A percentile compares a stretch with the other conserved stretches of the same genome.
Conservation (phyloP, 2,329 filamentous ascomycete species). For the Trichoderma sp. region DNA sequence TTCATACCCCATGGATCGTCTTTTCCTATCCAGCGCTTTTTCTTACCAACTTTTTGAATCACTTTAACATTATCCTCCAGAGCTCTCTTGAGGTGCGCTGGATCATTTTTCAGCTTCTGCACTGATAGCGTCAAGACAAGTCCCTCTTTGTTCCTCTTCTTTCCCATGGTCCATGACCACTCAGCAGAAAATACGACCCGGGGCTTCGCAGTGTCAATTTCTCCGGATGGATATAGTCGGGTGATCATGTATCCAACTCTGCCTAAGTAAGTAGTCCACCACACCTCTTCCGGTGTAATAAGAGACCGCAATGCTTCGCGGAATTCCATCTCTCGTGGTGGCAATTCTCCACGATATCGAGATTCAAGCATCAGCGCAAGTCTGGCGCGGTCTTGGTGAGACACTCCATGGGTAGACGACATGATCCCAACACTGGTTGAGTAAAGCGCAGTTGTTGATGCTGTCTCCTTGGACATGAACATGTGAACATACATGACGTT, state of each 20-base stretch:
- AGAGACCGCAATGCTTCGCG: slow-evolving; percentile 52
- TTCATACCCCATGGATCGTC: slow-evolving; percentile 39
- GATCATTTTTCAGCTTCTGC: slow-evolving; percentile 36
- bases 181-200: slow-evolving; percentile 40
- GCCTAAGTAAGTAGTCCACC: slow-evolving; percentile 66
- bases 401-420: slow-evolving; percentile 58
- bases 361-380: slow-evolving; percentile 63
- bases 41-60: slow-evolving; percentile 57
- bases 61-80: slow-evolving; percentile 39
- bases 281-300: slow-evolving; percentile 52
- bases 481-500: slow-evolving; percentile 57
- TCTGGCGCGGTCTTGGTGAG: slow-evolving; percentile 58
- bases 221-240: slow-evolving; percentile 59
- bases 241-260: slow-evolving; percentile 56
- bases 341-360: slow-evolving; percentile 60
- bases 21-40: slow-evolving; percentile 50
- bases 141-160: slow-evolving; percentile 38
- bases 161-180: slow-evolving; percentile 42
- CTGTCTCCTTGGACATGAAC: slow-evolving; percentile 49
- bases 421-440: slow-evolving; percentile 62
- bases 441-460: slow-evolving; percentile 58
- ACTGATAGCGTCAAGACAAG: slow-evolving; percentile 45
- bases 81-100: slow-evolving; percentile 39
- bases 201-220: slow-evolving; percentile 38
- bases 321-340: slow-evolving; percentile 55